Evolutionary conservation across 2,329 filamentous ascomycete species (phyloP), one percentile per base, ranked within the genome.

Genomic region (Hymenoscyphus fraxineus): DNA sequence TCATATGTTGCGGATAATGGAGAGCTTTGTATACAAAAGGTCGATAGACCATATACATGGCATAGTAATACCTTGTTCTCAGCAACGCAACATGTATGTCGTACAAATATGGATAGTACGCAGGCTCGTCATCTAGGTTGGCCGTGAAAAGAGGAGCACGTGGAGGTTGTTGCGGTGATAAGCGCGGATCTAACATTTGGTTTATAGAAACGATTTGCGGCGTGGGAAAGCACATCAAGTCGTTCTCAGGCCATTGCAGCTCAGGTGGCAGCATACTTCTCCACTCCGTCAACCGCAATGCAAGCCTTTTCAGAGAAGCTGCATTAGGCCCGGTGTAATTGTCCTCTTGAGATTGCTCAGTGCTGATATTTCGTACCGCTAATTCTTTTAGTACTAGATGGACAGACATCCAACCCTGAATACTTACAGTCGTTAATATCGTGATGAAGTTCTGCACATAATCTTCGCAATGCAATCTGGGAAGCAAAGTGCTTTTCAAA

Each of bases 21-120:
- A 87, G 76, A 1, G 82, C 84, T 70, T 86, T 87, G 76, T 83
- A 87, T 5, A 87, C 70, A 63, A 83, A 87, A 0, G 85, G 84
- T 12, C 83, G 79, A 72, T 86, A 80, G 64, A 86, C 79, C 64
- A 86, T 78, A 70, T 83, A 84, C 63, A 84, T 84, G 27, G 81
- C 80, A 68, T 85, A 85, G 73, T 85, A 86, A 72, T 85, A 87
- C 58, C 83, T 79, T 5, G 83, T 85, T 57, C 85, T 81, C 9
- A 88, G 77, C 12, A 85, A 74, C 1, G 85, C 85, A 7, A 82
- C 80, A 64, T 86, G 82, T 40, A 87, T 77, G 69, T 86, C 84
- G 64, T 83, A 78, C 16, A 80, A 80, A 70, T 81, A 85, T 15
- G 78, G 78, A 70, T 85, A 85, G 27, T 76, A 77, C 10, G 75